These are phyloP conservation scores for Trichoderma parareesei DNA, from an alignment of 495 filamentous ascomycete genomes.

Conservation along the genomic window DNA sequence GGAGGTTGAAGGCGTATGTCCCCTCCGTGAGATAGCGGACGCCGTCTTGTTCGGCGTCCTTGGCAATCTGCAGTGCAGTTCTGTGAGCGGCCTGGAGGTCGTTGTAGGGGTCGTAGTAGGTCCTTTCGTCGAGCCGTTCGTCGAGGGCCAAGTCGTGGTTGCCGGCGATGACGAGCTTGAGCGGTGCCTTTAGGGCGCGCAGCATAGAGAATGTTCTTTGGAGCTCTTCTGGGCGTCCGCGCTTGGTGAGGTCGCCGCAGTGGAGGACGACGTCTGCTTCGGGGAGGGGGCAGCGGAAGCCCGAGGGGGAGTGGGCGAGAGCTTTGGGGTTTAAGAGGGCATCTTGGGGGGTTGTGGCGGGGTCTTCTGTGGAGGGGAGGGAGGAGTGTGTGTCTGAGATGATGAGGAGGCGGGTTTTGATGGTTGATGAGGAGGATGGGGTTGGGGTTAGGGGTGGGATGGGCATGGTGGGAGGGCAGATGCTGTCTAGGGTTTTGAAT, in stretches of 20 bases:
- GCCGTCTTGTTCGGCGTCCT: slow-evolving; percentile 39
- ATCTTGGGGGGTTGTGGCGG: slow-evolving; percentile 15
- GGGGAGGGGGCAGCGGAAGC: slow-evolving; percentile 31
- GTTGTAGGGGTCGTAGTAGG: slow-evolving; percentile 14
- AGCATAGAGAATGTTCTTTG: slow-evolving; percentile 44
- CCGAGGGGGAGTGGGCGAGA: not conserved
- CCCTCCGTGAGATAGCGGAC: slow-evolving; percentile 63
- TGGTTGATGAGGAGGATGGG: not conserved
- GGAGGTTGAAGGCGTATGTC: slow-evolving; percentile 41
- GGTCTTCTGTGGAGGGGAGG: not conserved
- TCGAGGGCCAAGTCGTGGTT: slow-evolving; percentile 70
- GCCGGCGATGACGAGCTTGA: slow-evolving; percentile 61
- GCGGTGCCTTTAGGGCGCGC: slow-evolving; percentile 15
- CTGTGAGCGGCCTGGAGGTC: slow-evolving; percentile 3
- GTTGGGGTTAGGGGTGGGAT: not conserved
- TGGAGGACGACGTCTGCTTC: slow-evolving; percentile 57
- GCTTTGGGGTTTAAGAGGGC: not conserved
- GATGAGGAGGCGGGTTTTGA: slow-evolving; percentile 41
- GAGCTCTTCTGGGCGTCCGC: slow-evolving; percentile 47
- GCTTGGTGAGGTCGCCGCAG: slow-evolving; percentile 59
- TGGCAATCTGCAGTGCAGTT: slow-evolving; percentile 13
- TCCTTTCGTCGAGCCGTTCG: slow-evolving; percentile 5
- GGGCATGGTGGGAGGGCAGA: not conserved
- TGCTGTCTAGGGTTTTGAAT: not conserved
- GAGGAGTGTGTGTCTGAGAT: slow-evolving; percentile 55